Percentiles rank a stretch among this genome's conserved stretches.
Conservation (phyloP, 306 rosid genomes). For the Datisca glomerata region DNA sequence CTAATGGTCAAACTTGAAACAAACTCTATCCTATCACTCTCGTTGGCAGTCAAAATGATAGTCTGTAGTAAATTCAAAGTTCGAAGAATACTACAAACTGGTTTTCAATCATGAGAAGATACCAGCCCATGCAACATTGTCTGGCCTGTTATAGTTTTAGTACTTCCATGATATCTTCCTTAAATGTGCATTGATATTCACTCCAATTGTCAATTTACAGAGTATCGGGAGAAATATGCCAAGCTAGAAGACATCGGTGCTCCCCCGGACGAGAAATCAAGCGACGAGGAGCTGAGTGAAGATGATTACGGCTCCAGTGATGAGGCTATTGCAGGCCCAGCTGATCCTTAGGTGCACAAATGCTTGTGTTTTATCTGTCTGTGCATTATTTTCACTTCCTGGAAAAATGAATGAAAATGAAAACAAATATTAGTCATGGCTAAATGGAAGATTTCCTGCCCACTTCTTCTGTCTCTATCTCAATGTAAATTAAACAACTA, state of each 20-base stretch:
- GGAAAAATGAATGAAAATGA: too few species aligned
- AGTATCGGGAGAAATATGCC: constrained; percentile 68
- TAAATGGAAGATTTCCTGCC: neutral
- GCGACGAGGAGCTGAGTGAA: constrained; percentile 75
- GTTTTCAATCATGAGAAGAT: too few species aligned
- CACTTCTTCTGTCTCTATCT: neutral
- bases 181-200: neutral
- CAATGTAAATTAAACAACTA: neutral
- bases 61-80: too few species aligned
- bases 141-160: too few species aligned
- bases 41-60: too few species aligned
- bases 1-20: too few species aligned
- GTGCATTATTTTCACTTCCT: neutral
- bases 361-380: neutral
- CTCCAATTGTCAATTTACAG: constrained; percentile 20
- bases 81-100: too few species aligned
- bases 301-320: constrained; percentile 59
- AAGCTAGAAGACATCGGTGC: constrained; percentile 68
- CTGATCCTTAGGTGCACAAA: constrained; percentile 34
- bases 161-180: too few species aligned
- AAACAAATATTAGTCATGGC: neutral
- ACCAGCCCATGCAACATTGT: too few species aligned
- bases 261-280: constrained; percentile 35
- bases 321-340: constrained; percentile 49
- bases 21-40: too few species aligned